These are phyloP conservation scores for Aureobasidium subglaciale DNA, from an alignment of 2,329 filamentous ascomycete species.

Conservation along the genomic window DNA sequence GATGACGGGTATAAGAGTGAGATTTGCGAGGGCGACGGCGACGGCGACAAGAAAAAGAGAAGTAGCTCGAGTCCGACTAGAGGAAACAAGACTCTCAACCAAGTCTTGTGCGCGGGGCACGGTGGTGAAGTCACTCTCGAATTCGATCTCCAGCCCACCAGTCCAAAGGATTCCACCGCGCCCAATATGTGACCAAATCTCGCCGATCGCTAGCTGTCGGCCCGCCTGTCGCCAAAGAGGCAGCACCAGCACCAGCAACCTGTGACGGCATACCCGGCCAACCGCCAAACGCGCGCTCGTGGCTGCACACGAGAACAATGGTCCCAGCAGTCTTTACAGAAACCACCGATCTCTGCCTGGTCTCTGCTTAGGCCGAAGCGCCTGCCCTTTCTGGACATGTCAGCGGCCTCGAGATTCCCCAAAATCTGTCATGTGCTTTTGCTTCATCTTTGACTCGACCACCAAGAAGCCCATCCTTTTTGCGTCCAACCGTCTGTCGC, in stretches of 20 bases:
- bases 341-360: not conserved
- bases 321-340: not conserved
- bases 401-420: too few relatives aligned
- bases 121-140: conserved; percentile 9
- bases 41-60: not conserved
- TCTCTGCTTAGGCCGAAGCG: not conserved
- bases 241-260: too few relatives aligned
- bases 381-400: not conserved
- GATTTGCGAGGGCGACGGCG: not conserved
- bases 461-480: not conserved
- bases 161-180: not conserved
- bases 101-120: conserved; percentile 9
- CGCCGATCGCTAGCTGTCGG: conserved; percentile 1
- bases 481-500: not conserved
- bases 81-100: conserved; percentile 5
- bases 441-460: not conserved
- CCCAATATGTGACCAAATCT: conserved; percentile 1
- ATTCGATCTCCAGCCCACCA: not conserved
- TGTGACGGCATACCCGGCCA: not conserved
- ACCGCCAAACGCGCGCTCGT: not conserved
- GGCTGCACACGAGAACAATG: not conserved
- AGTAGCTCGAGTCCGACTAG: not conserved
- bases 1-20: not conserved
- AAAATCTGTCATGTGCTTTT: not conserved
- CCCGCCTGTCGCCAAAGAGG: not conserved